Conservation (phyloP, 345 rosid genomes). For the Lepidium aucheri region DNA sequence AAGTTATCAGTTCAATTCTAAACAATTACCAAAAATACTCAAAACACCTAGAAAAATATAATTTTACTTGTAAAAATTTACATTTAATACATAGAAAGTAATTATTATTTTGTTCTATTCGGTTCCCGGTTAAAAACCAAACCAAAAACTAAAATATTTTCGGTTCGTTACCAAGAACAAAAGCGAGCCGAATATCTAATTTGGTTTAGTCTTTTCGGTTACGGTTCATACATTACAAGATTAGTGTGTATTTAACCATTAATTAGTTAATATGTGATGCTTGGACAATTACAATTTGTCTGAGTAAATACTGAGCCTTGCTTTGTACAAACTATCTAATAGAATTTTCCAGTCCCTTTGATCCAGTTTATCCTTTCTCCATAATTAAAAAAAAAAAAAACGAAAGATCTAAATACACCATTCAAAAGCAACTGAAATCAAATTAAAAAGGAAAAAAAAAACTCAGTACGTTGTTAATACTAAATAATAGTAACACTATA, state of each 20-base stretch:
- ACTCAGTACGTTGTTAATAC: neutral
- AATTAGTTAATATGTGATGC: neutral
- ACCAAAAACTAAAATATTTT: too few relatives aligned
- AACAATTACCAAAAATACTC: too few relatives aligned
- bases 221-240: neutral
- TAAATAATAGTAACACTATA: slow-evolving; percentile 1
- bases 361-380: slow-evolving; percentile 1
- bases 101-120: too few relatives aligned
- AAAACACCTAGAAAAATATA: too few relatives aligned
- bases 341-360: neutral
- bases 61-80: too few relatives aligned
- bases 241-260: neutral
- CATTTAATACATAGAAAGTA: too few relatives aligned
- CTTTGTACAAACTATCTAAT: neutral
- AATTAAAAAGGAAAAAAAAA: neutral
- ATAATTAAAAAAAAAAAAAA: neutral
- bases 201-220: too few relatives aligned
- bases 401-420: neutral
- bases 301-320: too few relatives aligned
- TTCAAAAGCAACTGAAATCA: neutral
- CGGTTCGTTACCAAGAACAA: too few relatives aligned
- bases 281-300: neutral
- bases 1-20: too few relatives aligned
- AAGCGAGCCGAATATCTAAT: too few relatives aligned
- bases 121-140: too few relatives aligned